Evolutionary conservation across 306 rosid genomes (phyloP), one percentile per base, ranked within the genome.

Genomic region (Lablab purpureus): DNA sequence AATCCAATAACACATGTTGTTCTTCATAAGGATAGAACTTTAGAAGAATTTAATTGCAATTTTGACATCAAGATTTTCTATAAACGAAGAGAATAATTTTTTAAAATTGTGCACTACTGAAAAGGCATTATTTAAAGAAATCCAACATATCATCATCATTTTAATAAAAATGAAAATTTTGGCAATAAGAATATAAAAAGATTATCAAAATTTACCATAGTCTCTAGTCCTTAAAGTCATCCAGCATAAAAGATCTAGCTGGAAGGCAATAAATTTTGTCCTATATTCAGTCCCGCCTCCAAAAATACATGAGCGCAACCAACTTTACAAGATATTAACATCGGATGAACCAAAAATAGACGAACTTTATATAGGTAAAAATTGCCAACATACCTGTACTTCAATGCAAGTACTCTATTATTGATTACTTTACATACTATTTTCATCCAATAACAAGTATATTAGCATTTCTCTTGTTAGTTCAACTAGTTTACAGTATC

Each of bases 401-500:
- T 58, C 65, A 25, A 58, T 58, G 13, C 27, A 25, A 14, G 10
- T 12, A 13, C n/a, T 55, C 30, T 58, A 27, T 25, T 14, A 6
- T 28, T 27, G 67, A 59, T 59, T 5, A 28, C 2, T 59, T 4
- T 25, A 14, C 7, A 7, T 3, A 23, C 10, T 58, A 58, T 54
- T 5, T 23, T 56, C 17, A 21, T 56, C 32, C 1, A 56, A 1
- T 10, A 52, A 52, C 4, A 25, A 12, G 9, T 25, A 11, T 12
- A 11, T 13, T 5, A 23, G 34, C 1, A 22, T 58, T 23, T 17
- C 23, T 62, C 3, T 11, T 10, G 34, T 23, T 43, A 72, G 21
- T 21, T 52, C 75, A 34, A 56, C 18, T 47, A 25, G 67, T 64
- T 73, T 46, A 17, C 49, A 72, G 67, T 30, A 69, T 49, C 3